Conservation (phyloP, 768 basidiomycete species). For the Cystobasidium tubakii region DNA sequence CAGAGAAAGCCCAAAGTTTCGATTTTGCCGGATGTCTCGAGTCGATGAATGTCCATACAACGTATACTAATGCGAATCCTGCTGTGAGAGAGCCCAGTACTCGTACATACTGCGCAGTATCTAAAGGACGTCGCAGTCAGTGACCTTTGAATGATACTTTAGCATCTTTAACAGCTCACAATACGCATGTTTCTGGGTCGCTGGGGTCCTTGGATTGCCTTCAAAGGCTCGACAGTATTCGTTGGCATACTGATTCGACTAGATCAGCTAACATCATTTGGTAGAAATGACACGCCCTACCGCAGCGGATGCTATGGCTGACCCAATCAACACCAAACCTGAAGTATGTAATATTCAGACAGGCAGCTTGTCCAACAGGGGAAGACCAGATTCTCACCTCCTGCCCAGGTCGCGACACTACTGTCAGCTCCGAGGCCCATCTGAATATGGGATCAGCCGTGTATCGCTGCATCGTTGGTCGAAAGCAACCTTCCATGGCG, state of each 20-base stretch:
- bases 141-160: background rate
- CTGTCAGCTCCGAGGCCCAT: slow-evolving; percentile 5
- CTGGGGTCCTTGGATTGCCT: background rate
- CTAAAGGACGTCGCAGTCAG: background rate
- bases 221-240: background rate
- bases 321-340: background rate
- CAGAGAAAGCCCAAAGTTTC: background rate
- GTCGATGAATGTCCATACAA: slow-evolving; percentile 5
- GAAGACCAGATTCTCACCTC: background rate
- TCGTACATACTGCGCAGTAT: slow-evolving; percentile 6
- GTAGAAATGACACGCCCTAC: background rate
- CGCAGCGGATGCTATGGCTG: background rate
- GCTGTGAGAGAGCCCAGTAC: slow-evolving; percentile 9
- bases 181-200: background rate
- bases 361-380: background rate
- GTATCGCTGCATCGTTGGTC: background rate
- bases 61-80: background rate
- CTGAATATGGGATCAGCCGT: background rate
- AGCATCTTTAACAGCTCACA: background rate
- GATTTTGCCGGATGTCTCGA: background rate
- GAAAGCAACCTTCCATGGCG: background rate
- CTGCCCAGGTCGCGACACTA: background rate
- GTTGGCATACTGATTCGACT: background rate
- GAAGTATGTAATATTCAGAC: background rate
- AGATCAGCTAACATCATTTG: background rate